Base-by-base conservation (phyloP, 805 yeast species). In the Lipomyces starkeyi region DNA sequence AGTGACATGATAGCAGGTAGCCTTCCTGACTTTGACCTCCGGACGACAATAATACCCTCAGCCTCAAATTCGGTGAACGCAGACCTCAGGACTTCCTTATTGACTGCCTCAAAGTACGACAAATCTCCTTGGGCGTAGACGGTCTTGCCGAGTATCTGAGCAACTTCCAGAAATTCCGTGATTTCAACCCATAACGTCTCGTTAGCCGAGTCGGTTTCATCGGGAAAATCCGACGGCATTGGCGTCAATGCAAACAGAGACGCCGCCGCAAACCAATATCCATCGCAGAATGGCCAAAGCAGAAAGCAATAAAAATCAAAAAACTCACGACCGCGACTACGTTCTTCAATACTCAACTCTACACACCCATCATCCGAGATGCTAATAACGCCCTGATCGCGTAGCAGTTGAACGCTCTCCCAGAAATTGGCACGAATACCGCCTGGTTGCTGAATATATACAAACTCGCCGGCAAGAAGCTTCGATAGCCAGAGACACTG, bases 221-320 rank as follows among this genome's bases (percentile, higher is more conserved):
- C 66, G 25, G 43, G 63, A n/a, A 52, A 43, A 22, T 71, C 74
- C 3, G 66, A 69, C 11, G 61, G 62, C 40, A 67, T 62, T 2
- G 80, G 77, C 5, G 79, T 76, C 62, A 81, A 71, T 37, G 78
- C 68, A 62, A 77, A 77, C 65, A 81, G 65, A 25, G 82, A 70
- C 37, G 79, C 73, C 7, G 80, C 74, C 2, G 80, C 79, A 22
- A 80, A 71, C 83, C 83, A 81, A 73, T 78, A 81, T 11, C 83
- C 83, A 54, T 81, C 83, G 56, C 80, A 74, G 68, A 78, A 81
- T 2, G 83, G 83, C 83, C 83, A 81, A 34, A 81, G 73, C 58
- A 81, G 70, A 67, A 76, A 80, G 61, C 82, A 79, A 71, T 80
- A 81, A 63, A 81, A 81, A 70, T 81, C 82, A 59, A 81, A 79